Conservation (phyloP, 352 stramenopile species). For the Phytopythium boreale region DNA sequence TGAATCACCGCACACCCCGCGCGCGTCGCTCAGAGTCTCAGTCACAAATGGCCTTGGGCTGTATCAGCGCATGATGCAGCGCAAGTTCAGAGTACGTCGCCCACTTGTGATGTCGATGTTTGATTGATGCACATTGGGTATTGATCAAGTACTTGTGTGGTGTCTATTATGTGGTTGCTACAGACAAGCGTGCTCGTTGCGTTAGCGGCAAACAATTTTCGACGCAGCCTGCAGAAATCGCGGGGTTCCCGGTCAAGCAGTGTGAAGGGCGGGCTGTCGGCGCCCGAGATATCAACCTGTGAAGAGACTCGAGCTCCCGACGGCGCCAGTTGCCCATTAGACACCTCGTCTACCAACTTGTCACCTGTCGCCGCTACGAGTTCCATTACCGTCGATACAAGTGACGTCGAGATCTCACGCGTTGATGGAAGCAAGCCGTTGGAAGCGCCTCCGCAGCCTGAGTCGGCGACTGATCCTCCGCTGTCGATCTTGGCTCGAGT, state of each 20-base stretch:
- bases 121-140: neutral
- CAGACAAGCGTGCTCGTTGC: slow-evolving; percentile 59
- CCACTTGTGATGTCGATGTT: neutral
- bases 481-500: neutral
- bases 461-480: neutral
- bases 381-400: neutral
- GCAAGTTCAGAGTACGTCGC: slow-evolving; percentile 54
- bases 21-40: slow-evolving; percentile 42
- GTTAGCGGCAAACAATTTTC: slow-evolving; percentile 51
- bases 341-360: neutral
- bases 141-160: neutral
- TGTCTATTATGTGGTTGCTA: neutral
- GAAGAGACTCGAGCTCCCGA: neutral
- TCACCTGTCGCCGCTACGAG: neutral
- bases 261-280: neutral
- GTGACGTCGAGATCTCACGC: neutral
- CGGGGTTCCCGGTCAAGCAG: neutral
- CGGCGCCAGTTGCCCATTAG: neutral
- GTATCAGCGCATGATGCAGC: slow-evolving; percentile 59
- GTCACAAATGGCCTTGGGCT: slow-evolving; percentile 42
- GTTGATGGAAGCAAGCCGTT: neutral
- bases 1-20: slow-evolving; percentile 34
- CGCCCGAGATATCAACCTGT: neutral
- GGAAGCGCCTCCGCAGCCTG: neutral
- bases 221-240: slow-evolving; percentile 41